Conservation (phyloP, 140 eudicot species). For the Cichorium intybus region DNA sequence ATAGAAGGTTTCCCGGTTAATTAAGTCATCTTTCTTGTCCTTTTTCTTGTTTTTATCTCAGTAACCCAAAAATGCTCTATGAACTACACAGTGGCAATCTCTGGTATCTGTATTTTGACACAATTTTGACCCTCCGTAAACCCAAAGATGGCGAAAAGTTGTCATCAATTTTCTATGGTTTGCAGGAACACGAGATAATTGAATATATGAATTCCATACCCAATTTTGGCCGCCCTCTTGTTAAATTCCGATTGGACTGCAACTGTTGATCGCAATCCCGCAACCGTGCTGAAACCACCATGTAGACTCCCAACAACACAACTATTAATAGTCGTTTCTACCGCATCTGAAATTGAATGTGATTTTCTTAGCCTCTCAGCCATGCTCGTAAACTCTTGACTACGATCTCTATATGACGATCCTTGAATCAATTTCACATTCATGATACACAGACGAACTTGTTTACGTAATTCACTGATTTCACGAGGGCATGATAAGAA, state of each 20-base stretch:
- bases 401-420: conserved; percentile 63
- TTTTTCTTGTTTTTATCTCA: no score
- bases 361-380: conserved; percentile 51
- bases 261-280: no score
- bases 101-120: conserved; percentile 50
- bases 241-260: conserved; percentile 53
- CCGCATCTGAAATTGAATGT: not conserved
- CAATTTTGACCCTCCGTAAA: conserved; percentile 28
- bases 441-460: conserved; percentile 17
- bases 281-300: no score
- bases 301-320: not conserved
- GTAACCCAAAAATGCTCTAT: conserved; percentile 67
- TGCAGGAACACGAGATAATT: conserved; percentile 18
- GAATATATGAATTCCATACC: no score
- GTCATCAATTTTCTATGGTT: conserved; percentile 13
- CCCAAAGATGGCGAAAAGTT: conserved; percentile 7
- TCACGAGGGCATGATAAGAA: not conserved
- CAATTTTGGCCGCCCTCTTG: no score
- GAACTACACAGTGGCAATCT: conserved; percentile 82
- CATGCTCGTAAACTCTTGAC: conserved; percentile 44
- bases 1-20: no score
- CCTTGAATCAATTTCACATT: conserved; percentile 37
- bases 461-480: not conserved
- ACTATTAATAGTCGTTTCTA: conserved; percentile 34
- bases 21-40: no score